phyloP scores from a whole-genome alignment of 768 basidiomycete species.

The Suillus hirtellus region DNA sequence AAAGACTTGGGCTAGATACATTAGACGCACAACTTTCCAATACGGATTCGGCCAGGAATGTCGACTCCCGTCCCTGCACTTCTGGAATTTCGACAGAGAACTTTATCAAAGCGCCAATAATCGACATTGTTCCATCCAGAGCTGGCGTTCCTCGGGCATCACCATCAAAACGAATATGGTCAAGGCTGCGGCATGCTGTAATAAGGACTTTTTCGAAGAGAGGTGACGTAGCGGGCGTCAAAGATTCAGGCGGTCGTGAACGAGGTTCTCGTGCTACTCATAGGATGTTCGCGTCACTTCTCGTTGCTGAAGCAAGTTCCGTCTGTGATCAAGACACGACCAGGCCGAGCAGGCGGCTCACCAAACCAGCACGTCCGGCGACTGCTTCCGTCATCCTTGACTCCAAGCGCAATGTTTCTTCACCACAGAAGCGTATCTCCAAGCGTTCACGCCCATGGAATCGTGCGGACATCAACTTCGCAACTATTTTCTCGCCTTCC shows the following conservation, averaged over 20 bases:
- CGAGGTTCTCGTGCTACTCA: background rate
- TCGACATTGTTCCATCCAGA: slow-evolving; percentile 3
- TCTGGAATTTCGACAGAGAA: background rate
- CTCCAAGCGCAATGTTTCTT: background rate
- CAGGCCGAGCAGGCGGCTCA: background rate
- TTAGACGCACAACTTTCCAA: background rate
- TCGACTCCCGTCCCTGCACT: background rate
- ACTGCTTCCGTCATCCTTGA: slow-evolving; percentile 7
- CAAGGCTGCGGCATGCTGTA: slow-evolving; percentile 10
- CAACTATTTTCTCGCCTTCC: slow-evolving; percentile 1
- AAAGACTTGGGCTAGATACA: background rate
- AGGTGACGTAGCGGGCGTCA: slow-evolving; percentile 7
- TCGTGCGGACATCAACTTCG: background rate
- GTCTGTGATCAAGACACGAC: background rate
- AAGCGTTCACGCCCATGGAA: background rate
- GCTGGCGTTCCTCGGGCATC: background rate
- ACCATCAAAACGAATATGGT: background rate
- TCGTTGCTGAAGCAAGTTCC: slow-evolving; percentile 18
- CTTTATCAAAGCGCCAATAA: background rate
- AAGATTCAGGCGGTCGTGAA: background rate
- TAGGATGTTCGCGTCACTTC: slow-evolving; percentile 14
- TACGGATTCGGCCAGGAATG: background rate
- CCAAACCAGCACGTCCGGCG: background rate
- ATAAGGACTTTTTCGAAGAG: slow-evolving; percentile 14
- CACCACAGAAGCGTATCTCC: background rate